These are phyloP conservation scores for Sanghuangporus sanghuang DNA, from an alignment of 1,284 basidiomycete species.

Conservation along the genomic window DNA sequence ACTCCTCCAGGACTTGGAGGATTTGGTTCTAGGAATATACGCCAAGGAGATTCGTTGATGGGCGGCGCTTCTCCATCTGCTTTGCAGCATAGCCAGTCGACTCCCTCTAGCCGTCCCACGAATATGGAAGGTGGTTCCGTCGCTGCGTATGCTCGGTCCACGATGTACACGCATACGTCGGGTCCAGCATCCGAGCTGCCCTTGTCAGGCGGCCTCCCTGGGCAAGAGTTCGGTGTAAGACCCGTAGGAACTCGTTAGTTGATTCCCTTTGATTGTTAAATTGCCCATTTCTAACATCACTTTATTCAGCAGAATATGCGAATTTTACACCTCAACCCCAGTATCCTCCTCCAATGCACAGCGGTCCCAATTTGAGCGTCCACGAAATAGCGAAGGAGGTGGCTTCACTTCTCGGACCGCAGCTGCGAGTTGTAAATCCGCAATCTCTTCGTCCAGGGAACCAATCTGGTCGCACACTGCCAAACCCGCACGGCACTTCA, in stretches of 20 bases:
- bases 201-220: neutral
- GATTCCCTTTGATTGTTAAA: neutral
- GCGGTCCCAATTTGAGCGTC: neutral
- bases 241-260: neutral
- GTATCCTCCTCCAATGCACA: neutral
- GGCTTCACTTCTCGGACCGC: slow-evolving; percentile 11
- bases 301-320: neutral
- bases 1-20: neutral
- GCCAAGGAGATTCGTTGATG: neutral
- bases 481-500: neutral
- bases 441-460: neutral
- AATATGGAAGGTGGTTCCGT: neutral
- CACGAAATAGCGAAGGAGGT: slow-evolving; percentile 17
- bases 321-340: neutral
- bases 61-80: neutral
- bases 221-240: neutral
- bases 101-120: neutral
- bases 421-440: neutral
- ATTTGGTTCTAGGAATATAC: neutral
- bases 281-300: neutral
- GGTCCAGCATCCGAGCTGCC: neutral
- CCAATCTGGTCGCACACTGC: neutral
- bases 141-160: neutral
- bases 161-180: neutral
- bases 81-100: neutral